phyloP scores from a whole-genome alignment of 2,329 filamentous ascomycete genomes.

The Didymella sp. region DNA sequence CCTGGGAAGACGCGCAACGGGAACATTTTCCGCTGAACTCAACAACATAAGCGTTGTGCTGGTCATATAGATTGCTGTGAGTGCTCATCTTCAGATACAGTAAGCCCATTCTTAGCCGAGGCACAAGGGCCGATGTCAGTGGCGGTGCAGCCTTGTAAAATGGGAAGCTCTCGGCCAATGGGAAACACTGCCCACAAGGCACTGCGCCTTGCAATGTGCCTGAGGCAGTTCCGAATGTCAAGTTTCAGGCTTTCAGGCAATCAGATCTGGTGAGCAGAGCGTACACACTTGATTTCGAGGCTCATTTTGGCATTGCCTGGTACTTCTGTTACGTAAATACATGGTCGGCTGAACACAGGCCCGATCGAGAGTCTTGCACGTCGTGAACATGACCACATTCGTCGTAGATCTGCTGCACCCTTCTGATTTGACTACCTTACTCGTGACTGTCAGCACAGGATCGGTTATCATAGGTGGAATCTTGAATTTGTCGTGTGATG shows the following conservation, averaged over 20 bases:
- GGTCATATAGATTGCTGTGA: neutral
- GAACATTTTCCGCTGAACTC: neutral
- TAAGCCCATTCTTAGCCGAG: neutral
- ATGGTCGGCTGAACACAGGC: neutral
- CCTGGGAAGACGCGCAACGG: neutral
- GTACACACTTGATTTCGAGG: neutral
- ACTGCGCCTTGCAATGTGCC: neutral
- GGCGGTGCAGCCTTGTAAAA: neutral
- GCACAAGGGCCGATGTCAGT: constrained; percentile 1
- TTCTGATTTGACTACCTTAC: neutral
- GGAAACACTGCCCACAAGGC: neutral
- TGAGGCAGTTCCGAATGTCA: neutral
- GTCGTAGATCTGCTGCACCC: neutral
- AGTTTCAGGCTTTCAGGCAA: neutral
- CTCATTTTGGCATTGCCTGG: neutral
- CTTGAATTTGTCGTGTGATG: neutral
- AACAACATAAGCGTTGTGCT: neutral
- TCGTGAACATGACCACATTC: neutral
- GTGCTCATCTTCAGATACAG: neutral
- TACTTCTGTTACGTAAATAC: neutral
- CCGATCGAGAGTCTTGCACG: neutral
- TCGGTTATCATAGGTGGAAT: neutral
- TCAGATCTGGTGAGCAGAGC: neutral
- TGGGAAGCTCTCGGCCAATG: neutral
- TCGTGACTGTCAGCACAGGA: neutral